Evolutionary conservation across 2,329 filamentous ascomycete genomes (phyloP), one percentile per base, ranked within the genome.

Genomic region (Colletotrichum orbiculare): DNA sequence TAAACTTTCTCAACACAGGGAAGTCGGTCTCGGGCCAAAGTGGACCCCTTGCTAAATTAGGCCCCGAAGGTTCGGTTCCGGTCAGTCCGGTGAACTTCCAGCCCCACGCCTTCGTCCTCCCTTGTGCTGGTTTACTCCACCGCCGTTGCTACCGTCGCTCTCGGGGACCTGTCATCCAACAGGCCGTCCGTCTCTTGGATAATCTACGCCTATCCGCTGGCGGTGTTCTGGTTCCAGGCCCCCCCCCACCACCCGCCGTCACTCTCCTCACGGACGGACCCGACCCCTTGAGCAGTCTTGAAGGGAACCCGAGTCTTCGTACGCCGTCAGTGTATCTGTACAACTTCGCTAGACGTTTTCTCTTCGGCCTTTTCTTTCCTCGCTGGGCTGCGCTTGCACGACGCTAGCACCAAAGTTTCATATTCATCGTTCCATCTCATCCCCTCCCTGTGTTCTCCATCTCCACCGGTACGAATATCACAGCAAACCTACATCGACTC

Each of bases 351-450:
- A 37, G 37, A 58, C 62, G 58, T 65, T 65, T 50, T 65, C 63
- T 65, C 63, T 56, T 37, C 33, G 63, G 35, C 47, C 63, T 38
- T 9, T 49, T 65, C 58, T 65, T 65, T 56, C 52, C 61, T 64
- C 61, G 15, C 52, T 60, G 45, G 62, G 35, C 61, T 41, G 43
- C 34, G 50, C 56, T 50, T 46, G 39, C 45, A 49, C 62, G 25
- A 35, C 63, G 46, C 58, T 55, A 60, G 34, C 46, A 43, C 13
- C 43, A 15, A 17, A 17, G 43, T 46, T n/a, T 13, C 38, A 25
- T 25, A 25, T 25, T 25, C 25, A 25, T 25, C 25, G 25, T 25
- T 25, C 25, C 25, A 25, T 25, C 25, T 25, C 4, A 25, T 25
- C 25, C 25, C 25, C 53, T 55, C 53, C 52, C 52, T 54, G 17